phyloP scores from a whole-genome alignment of 2,329 filamentous ascomycete genomes.

The Teratosphaeriaceae sp. region DNA sequence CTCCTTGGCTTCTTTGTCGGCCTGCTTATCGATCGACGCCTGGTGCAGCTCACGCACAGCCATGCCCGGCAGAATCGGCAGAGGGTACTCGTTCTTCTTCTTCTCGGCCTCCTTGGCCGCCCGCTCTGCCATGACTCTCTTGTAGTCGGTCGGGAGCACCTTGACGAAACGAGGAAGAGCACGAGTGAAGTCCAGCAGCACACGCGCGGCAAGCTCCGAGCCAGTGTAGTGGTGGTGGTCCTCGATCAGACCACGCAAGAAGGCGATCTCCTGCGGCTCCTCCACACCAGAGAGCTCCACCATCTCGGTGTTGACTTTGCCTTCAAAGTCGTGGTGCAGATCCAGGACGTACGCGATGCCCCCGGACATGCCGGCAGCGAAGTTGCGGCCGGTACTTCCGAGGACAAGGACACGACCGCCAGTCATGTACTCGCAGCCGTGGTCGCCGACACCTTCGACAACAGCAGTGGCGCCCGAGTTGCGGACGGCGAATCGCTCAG shows the following conservation, averaged over 20 bases:
- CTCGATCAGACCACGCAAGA: constrained; percentile 83
- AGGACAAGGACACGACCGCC: constrained; percentile 84
- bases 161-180: constrained; percentile 88
- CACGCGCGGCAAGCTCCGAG: constrained; percentile 86
- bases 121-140: constrained; percentile 82
- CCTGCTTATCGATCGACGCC: constrained; percentile 47
- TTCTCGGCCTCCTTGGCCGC: constrained; percentile 77
- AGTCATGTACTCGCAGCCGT: constrained; percentile 98
- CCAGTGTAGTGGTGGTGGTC: constrained; percentile 98
- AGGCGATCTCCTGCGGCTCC: constrained; percentile 83
- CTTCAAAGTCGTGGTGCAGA: constrained; percentile 79
- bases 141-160: constrained; percentile 91
- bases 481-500: constrained; percentile 91
- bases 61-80: constrained; percentile 67
- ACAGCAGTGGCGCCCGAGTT: constrained; percentile 96
- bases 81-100: constrained; percentile 75
- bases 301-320: constrained; percentile 97
- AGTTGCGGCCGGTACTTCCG: constrained; percentile 88
- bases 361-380: constrained; percentile 96
- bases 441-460: constrained; percentile 92
- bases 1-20: constrained; percentile 55
- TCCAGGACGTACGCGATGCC: constrained; percentile 95
- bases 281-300: constrained; percentile 81
- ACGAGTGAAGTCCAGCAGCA: constrained; percentile 90
- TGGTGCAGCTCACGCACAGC: constrained; percentile 48